Conservation (phyloP, 768 basidiomycete genomes). For the Phlegmacium glaucopus region DNA sequence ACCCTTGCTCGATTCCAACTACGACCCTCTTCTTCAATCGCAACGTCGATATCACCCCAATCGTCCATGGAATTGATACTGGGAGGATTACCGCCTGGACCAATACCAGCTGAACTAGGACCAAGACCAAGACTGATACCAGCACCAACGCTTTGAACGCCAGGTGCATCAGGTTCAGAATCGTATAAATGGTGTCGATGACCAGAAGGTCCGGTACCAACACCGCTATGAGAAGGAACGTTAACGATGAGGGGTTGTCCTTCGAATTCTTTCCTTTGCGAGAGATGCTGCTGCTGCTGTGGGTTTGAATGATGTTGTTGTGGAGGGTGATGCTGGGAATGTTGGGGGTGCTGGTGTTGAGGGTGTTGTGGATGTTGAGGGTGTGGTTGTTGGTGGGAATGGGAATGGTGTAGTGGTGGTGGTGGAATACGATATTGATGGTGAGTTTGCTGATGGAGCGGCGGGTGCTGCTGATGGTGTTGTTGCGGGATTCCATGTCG, state of each 20-base stretch:
- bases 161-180: no score
- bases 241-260: no score
- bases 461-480: neutral
- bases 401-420: neutral
- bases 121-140: no score
- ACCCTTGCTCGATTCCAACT: slow-evolving; percentile 25
- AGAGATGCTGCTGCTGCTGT: neutral
- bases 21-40: slow-evolving; percentile 19
- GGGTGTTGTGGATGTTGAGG: neutral
- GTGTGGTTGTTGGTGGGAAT: neutral
- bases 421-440: neutral
- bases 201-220: no score
- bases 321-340: neutral
- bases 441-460: neutral
- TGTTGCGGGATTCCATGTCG: no score
- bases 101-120: neutral
- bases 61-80: slow-evolving; percentile 4
- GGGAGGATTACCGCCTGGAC: neutral
- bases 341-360: neutral
- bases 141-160: no score
- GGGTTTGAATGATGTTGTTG: neutral
- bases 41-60: slow-evolving; percentile 13
- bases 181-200: no score
- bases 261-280: neutral
- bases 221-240: no score